These are phyloP conservation scores for Diplodia mutila DNA, from an alignment of 2,329 filamentous ascomycete species.

Conservation along the genomic window DNA sequence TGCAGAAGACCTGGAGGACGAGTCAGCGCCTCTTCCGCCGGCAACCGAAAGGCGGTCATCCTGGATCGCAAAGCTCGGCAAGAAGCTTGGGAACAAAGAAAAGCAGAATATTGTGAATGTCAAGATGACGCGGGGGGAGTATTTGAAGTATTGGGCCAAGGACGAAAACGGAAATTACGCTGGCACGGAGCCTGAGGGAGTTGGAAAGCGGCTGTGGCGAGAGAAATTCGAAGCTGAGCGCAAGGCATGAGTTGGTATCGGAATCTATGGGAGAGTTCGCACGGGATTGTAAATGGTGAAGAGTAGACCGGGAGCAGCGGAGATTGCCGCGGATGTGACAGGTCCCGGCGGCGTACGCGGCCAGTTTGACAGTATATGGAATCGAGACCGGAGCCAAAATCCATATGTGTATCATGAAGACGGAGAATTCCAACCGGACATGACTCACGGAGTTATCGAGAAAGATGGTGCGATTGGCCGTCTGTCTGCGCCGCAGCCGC, in stretches of 20 bases:
- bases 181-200: neutral
- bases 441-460: too few relatives aligned
- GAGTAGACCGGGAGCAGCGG: too few relatives aligned
- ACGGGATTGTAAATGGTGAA: too few relatives aligned
- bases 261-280: too few relatives aligned
- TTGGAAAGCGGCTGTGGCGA: neutral
- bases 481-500: neutral
- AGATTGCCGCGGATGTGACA: too few relatives aligned
- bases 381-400: too few relatives aligned
- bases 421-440: too few relatives aligned
- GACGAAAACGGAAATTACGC: conserved; percentile 21
- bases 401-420: too few relatives aligned
- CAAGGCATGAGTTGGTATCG: neutral
- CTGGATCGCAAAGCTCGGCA: neutral
- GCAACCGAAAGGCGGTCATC: neutral
- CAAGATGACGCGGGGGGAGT: conserved; percentile 11
- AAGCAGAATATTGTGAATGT: neutral
- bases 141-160: conserved; percentile 5
- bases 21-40: too few relatives aligned
- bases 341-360: too few relatives aligned
- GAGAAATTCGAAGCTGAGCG: neutral
- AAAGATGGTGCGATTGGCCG: neutral
- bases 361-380: too few relatives aligned
- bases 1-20: neutral
- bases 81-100: neutral